These are phyloP conservation scores for Argentina anserina DNA, from an alignment of 306 rosid genomes.

Conservation along the genomic window DNA sequence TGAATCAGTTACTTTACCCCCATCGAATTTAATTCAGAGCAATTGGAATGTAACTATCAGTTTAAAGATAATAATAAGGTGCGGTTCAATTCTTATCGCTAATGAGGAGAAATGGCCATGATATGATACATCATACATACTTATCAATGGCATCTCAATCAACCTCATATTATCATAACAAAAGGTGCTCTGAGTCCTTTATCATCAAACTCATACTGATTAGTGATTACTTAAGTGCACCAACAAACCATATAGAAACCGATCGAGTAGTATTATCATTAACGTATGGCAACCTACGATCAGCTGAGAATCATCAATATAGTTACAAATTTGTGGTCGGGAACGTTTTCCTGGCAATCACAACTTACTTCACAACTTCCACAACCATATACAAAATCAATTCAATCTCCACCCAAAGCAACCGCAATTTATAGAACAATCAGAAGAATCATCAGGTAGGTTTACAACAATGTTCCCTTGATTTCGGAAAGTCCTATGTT, in stretches of 20 bases:
- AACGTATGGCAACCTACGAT: too few relatives aligned
- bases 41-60: constrained; percentile 3
- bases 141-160: constrained; percentile 25
- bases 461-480: too few relatives aligned
- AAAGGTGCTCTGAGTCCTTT: not conserved
- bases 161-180: not conserved
- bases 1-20: constrained; percentile 6
- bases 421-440: too few relatives aligned
- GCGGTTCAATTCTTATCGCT: not conserved
- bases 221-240: too few relatives aligned
- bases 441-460: too few relatives aligned
- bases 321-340: not conserved
- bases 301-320: not conserved
- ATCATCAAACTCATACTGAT: not conserved
- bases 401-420: not conserved
- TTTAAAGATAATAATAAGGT: not conserved
- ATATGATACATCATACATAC: not conserved
- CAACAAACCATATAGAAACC: not conserved
- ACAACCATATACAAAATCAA: not conserved
- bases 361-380: not conserved
- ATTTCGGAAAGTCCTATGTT: too few relatives aligned
- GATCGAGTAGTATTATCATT: not conserved
- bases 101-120: not conserved
- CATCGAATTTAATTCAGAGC: not conserved
- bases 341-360: not conserved